Evolutionary conservation across 441 rosid species (phyloP), one percentile per base, ranked within the genome.

Genomic region (Populus hybrid): DNA sequence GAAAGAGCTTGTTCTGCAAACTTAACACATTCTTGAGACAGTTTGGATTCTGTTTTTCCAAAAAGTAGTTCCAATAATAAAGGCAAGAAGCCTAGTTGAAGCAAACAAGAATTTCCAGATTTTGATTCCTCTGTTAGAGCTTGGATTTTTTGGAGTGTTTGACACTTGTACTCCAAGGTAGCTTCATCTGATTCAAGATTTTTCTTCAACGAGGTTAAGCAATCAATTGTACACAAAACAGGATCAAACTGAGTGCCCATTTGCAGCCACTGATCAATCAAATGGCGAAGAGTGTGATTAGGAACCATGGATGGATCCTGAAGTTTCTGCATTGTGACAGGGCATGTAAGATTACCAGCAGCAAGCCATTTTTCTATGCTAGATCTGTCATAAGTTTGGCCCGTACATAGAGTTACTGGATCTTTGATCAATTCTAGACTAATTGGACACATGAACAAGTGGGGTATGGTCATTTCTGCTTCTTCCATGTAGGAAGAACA

Each of bases 341-440:
- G 93, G 78, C 93, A 90, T 3, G 90, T 89, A 70, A 85, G 84
- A 79, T 90, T 87, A 38, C 94, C 94, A 0, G 85, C 80, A 8
- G 90, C 81, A 23, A 90, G 80, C 94, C 94, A 90, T 83, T 80
- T 85, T 66, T 88, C 88, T 35, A 90, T 90, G 86, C 87, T 82
- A 23, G 88, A 71, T 69, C 94, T 81, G 21, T 90, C 94, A 68
- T 90, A 89, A 23, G 94, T 90, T 71, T 90, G 94, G 74, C 94
- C 94, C 21, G 94, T 90, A n/a, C 84, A 85, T 8, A 90, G 85
- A 64, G 91, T 90, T 21, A 90, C 94, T 18, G 94, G 94, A 84
- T 89, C 92, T 69, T 73, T 81, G 82, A 90, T 80, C 79, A 90
- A 67, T 75, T 89, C 94, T 26, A 90, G 87, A 42, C 89, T 88